Conservation (phyloP, 768 basidiomycete genomes). For the Lentinula raphanica region DNA sequence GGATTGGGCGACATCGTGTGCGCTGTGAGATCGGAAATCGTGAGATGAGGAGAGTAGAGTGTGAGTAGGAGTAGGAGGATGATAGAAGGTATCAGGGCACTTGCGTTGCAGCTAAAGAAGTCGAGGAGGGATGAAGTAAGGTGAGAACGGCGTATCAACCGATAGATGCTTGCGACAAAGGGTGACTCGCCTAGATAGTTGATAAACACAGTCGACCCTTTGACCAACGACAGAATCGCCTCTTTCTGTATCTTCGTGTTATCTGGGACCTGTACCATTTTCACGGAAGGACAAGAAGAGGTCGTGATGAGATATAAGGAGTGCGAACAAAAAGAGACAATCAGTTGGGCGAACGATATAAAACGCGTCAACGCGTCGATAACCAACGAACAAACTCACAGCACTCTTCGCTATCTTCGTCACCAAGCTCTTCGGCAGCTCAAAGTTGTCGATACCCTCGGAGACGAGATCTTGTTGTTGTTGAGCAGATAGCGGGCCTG, state of each 20-base stretch:
- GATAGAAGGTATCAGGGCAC: constrained; percentile 19
- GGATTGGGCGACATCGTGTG: constrained; percentile 81
- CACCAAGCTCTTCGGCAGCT: constrained; percentile 79
- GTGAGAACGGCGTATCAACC: not conserved
- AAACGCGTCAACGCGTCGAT: not conserved
- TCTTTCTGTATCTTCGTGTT: constrained; percentile 88
- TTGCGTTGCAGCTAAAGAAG: constrained; percentile 46
- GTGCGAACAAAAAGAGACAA: too few species aligned
- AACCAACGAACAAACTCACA: too few species aligned
- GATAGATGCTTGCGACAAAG: not conserved
- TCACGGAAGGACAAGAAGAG: too few species aligned
- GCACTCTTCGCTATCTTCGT: constrained; percentile 82
- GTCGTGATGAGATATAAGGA: too few species aligned
- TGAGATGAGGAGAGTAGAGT: not conserved
- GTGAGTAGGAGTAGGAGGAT: constrained; percentile 8
- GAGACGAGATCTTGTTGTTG: constrained; percentile 76
- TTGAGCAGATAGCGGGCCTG: constrained; percentile 59
- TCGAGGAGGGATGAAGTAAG: too few species aligned
- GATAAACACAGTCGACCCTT: constrained; percentile 92
- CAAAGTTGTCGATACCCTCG: constrained; percentile 85
- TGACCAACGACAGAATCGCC: constrained; percentile 75
- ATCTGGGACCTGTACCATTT: constrained; percentile 84
- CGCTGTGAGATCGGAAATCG: constrained; percentile 39
- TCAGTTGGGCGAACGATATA: not conserved
- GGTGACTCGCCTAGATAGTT: constrained; percentile 77